phyloP scores from a whole-genome alignment of 768 basidiomycete species.

The Kwoniella heveanensis region DNA sequence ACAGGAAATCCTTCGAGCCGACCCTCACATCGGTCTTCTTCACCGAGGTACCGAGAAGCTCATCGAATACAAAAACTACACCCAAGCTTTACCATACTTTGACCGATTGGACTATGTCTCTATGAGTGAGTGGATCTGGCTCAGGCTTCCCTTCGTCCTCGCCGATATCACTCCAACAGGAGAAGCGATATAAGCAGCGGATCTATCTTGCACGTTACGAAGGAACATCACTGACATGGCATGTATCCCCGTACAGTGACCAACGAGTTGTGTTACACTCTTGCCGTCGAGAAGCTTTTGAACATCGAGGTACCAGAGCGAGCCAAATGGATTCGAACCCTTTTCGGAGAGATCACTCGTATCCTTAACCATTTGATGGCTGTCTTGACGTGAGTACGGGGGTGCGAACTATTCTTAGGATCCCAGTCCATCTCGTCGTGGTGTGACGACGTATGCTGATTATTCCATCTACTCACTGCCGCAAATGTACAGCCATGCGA shows the following conservation, averaged over 20 bases:
- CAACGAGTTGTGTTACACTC: constrained; percentile 94
- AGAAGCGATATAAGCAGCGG: too few relatives aligned
- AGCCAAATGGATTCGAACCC: constrained; percentile 95
- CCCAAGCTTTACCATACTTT: constrained; percentile 96
- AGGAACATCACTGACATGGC: too few relatives aligned
- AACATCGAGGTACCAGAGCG: constrained; percentile 96
- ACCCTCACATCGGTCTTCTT: constrained; percentile 82
- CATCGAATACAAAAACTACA: constrained; percentile 98
- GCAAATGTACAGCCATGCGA: constrained; percentile 40
- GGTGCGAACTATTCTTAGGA: background rate
- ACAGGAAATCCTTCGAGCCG: constrained; percentile 56
- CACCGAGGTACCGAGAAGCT: constrained; percentile 98
- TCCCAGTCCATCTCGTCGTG: background rate
- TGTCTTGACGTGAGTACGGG: constrained; percentile 66
- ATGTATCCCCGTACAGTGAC: constrained; percentile 69
- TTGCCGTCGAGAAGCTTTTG: constrained; percentile 96
- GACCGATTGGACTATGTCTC: constrained; percentile 99
- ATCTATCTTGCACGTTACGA: too few relatives aligned
- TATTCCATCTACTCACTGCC: background rate
- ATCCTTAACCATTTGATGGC: constrained; percentile 98
- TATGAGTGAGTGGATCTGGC: constrained; percentile 72
- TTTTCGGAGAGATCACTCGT: constrained; percentile 96
- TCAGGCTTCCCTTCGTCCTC: too few relatives aligned
- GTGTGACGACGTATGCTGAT: background rate
- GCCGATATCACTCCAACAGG: too few relatives aligned